phyloP scores from a whole-genome alignment of 2,329 filamentous ascomycete species.

The Penicillium sp. region DNA sequence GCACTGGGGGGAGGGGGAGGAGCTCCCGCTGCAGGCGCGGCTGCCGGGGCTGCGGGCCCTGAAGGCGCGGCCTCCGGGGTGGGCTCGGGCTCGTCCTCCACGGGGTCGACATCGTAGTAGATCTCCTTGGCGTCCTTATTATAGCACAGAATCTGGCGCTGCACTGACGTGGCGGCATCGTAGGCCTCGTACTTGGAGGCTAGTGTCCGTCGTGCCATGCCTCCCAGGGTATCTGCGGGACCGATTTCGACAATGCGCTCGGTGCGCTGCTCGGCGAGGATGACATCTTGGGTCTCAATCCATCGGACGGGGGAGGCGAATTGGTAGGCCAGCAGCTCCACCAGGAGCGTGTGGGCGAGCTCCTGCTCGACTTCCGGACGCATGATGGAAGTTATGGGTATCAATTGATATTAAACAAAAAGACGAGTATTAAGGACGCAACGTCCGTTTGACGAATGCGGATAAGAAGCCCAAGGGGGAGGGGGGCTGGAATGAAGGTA shows the following conservation, averaged over 20 bases:
- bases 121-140: conserved; percentile 99
- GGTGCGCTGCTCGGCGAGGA: conserved; percentile 91
- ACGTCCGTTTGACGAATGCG: conserved; percentile 20
- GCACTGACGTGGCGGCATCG: conserved; percentile 93
- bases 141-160: conserved; percentile 97
- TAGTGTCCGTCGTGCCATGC: conserved; percentile 94
- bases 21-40: conserved; percentile 56
- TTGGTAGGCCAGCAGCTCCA: conserved; percentile 98
- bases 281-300: conserved; percentile 99
- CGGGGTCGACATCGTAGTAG: conserved; percentile 96
- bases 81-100: conserved; percentile 81
- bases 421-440: conserved; percentile 16
- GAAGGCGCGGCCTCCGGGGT: conserved; percentile 36
- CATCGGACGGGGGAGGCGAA: conserved; percentile 98
- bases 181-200: conserved; percentile 98
- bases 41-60: conserved; percentile 41
- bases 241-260: conserved; percentile 98
- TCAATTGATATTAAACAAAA: conserved; percentile 19
- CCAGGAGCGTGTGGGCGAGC: conserved; percentile 94
- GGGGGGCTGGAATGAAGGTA: conserved; percentile 6
- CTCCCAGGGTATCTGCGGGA: conserved; percentile 92
- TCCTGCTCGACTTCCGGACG: conserved; percentile 99
- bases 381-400: conserved; percentile 61
- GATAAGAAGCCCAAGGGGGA: conserved; percentile 10
- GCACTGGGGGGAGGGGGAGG: conserved; percentile 65